Percentiles rank a stretch among this genome's conserved stretches.
Evolutionary conservation across 371 early-diverging fungal genomes (phyloP).

Genomic region (Lichtheimia ornata): DNA sequence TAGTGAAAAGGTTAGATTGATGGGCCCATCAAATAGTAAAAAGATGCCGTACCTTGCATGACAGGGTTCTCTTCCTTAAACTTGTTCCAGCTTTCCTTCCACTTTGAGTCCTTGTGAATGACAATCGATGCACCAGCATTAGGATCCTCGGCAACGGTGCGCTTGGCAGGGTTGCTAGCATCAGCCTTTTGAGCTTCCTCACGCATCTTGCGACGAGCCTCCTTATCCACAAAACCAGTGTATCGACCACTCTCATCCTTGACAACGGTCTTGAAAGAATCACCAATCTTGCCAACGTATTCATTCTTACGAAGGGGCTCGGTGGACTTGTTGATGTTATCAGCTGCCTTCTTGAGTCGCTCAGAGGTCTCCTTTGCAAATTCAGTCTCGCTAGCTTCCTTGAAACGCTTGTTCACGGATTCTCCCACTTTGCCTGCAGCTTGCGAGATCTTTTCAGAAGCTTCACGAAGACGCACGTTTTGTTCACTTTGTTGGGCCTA

Average conservation of each 20-base stretch:
- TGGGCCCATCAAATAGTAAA: neutral
- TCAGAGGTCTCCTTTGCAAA: slow-evolving; percentile 82
- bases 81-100: slow-evolving; percentile 91
- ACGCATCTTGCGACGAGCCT: slow-evolving; percentile 64
- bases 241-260: slow-evolving; percentile 78
- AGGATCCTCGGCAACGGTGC: slow-evolving; percentile 45
- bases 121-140: slow-evolving; percentile 89
- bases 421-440: slow-evolving; percentile 76
- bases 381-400: slow-evolving; percentile 84
- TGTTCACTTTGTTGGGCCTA: slow-evolving; percentile 46
- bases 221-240: slow-evolving; percentile 79
- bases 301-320: slow-evolving; percentile 79
- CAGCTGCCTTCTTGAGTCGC: slow-evolving; percentile 62
- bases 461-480: slow-evolving; percentile 63
- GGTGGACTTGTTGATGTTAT: slow-evolving; percentile 64
- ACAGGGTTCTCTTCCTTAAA: slow-evolving; percentile 91
- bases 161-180: slow-evolving; percentile 14
- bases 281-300: slow-evolving; percentile 72
- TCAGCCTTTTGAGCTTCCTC: slow-evolving; percentile 52
- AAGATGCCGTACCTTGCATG: slow-evolving; percentile 63
- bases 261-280: slow-evolving; percentile 70
- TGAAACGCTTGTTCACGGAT: slow-evolving; percentile 75
- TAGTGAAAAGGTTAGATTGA: neutral
- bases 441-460: slow-evolving; percentile 78
- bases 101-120: slow-evolving; percentile 87